Conservation (phyloP, 441 rosid genomes). For the Populus hybrid region DNA sequence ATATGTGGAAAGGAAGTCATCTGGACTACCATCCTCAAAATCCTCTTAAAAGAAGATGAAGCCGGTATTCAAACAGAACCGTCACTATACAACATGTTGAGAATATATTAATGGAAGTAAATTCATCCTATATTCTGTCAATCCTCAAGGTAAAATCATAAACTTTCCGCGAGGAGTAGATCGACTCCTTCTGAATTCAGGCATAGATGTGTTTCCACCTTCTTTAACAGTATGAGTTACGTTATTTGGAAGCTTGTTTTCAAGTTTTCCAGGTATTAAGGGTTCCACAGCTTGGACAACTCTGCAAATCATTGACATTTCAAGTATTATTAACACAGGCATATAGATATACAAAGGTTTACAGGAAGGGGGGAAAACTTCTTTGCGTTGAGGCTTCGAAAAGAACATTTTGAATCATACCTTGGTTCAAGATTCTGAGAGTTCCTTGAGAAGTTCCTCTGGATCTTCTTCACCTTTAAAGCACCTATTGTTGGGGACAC, state of each 20-base stretch:
- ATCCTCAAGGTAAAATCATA: slow-evolving; percentile 48
- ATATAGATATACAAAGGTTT: not conserved
- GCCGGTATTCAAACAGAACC: slow-evolving; percentile 22
- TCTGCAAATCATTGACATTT: slow-evolving; percentile 36
- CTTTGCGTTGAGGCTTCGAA: not conserved
- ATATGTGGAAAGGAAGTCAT: slow-evolving; percentile 1
- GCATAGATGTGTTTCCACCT: slow-evolving; percentile 42
- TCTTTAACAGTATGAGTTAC: slow-evolving; percentile 41
- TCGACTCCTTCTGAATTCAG: slow-evolving; percentile 77
- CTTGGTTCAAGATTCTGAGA: slow-evolving; percentile 60
- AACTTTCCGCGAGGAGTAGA: slow-evolving; percentile 81
- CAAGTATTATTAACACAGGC: not conserved
- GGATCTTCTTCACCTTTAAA: slow-evolving; percentile 48
- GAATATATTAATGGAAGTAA: slow-evolving; percentile 6
- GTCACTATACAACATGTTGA: slow-evolving; percentile 37
- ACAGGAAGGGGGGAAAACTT: not conserved
- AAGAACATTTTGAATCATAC: slow-evolving; percentile 25
- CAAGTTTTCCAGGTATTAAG: slow-evolving; percentile 35
- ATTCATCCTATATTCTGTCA: slow-evolving; percentile 16
- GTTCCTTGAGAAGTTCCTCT: slow-evolving; percentile 46
- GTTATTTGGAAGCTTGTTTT: slow-evolving; percentile 42
- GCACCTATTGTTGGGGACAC: slow-evolving; percentile 39
- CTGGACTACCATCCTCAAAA: slow-evolving; percentile 12
- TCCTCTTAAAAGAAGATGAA: slow-evolving; percentile 5
- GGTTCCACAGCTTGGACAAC: slow-evolving; percentile 41